These are phyloP conservation scores for Candolleomyces aberdarensis DNA, from an alignment of 768 basidiomycete genomes.

Conservation along the genomic window DNA sequence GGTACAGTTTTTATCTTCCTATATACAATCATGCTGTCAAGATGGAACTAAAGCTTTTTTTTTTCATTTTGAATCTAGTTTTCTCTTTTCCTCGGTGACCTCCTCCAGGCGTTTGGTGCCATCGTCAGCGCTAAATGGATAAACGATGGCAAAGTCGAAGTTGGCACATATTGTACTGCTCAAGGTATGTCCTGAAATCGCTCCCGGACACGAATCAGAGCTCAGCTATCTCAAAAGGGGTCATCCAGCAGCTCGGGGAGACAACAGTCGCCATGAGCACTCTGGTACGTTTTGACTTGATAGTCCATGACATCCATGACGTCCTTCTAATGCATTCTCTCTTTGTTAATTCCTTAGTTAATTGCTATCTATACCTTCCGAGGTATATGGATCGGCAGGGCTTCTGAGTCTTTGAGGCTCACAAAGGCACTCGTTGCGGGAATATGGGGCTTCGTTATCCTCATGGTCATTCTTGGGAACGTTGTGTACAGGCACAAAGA, in stretches of 20 bases:
- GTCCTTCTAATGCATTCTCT: no score
- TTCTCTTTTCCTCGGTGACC: constrained; percentile 14
- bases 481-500: constrained; percentile 13
- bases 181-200: constrained; percentile 20
- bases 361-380: constrained; percentile 42
- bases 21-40: background rate
- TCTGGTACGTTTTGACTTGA: constrained; percentile 20
- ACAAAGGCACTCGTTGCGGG: constrained; percentile 23
- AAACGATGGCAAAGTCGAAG: constrained; percentile 23
- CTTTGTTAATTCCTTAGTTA: constrained; percentile 14
- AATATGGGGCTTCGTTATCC: constrained; percentile 33
- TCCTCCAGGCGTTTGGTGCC: constrained; percentile 32
- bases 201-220: background rate
- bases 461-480: constrained; percentile 30
- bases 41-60: background rate
- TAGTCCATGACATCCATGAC: background rate
- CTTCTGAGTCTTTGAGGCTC: constrained; percentile 19
- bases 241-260: constrained; percentile 34
- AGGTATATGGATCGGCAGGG: constrained; percentile 33
- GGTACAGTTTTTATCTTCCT: background rate
- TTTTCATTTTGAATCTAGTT: background rate
- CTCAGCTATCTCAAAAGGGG: constrained; percentile 12
- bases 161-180: constrained; percentile 26
- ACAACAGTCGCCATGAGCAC: constrained; percentile 33
- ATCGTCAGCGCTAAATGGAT: constrained; percentile 30